These are phyloP conservation scores for Solanum bukasovii DNA, from an alignment of 257 asterid species.

Conservation along the genomic window DNA sequence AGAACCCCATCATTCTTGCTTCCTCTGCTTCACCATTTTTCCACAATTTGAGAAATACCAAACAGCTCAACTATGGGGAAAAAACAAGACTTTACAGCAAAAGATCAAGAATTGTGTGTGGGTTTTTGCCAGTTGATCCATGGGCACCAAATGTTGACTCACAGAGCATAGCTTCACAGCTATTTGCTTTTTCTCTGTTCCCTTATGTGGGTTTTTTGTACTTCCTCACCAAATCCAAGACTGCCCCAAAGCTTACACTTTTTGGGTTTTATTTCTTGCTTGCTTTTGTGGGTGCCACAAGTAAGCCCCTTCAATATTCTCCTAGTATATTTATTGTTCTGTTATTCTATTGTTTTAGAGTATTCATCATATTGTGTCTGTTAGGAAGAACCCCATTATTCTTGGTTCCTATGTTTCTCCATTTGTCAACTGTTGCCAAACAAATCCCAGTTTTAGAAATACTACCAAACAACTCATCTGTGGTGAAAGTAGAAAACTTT, in stretches of 20 bases:
- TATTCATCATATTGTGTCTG: background rate
- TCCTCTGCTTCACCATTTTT: constrained; percentile 13
- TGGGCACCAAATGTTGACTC: constrained; percentile 89
- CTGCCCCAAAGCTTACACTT: constrained; percentile 88
- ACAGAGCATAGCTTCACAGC: constrained; percentile 76
- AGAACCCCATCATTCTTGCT: constrained; percentile 15
- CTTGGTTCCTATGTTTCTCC: constrained; percentile 13
- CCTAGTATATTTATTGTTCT: background rate
- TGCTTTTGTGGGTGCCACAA: constrained; percentile 84
- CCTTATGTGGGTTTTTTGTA: constrained; percentile 88
- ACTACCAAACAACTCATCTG: constrained; percentile 13
- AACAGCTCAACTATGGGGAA: constrained; percentile 17
- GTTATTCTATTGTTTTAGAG: background rate
- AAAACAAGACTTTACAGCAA: constrained; percentile 1
- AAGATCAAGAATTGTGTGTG: constrained; percentile 21
- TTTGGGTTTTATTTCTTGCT: constrained; percentile 93
- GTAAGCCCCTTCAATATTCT: constrained; percentile 24
- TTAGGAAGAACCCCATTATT: constrained; percentile 14
- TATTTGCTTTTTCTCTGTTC: constrained; percentile 74
- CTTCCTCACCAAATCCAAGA: constrained; percentile 69
- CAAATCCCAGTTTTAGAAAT: background rate
- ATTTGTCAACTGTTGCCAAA: background rate
- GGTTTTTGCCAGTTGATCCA: constrained; percentile 72
- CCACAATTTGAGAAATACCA: constrained; percentile 8
- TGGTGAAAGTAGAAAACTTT: constrained; percentile 4